Base-by-base conservation (phyloP, 805 yeast genomes). In the Millerago galiae region DNA sequence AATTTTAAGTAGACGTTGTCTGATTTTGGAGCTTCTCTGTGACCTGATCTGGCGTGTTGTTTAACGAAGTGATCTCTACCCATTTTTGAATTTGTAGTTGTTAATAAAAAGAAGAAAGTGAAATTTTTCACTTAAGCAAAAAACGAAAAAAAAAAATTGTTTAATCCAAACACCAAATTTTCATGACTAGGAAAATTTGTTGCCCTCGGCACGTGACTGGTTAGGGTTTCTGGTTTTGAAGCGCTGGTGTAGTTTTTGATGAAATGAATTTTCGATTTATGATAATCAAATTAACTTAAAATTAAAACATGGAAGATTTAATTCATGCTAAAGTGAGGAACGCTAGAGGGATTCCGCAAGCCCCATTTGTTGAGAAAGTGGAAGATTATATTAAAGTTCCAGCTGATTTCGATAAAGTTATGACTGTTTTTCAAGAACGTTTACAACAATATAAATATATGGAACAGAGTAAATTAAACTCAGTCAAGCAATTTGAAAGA, bases 11-110 rank as follows among this genome's bases (percentile, higher is more conserved):
- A 93, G 77, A 90, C 96, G 72, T 93, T 93, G 78, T 93, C 96
- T 60, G 98, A 91, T 81, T 88, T 88, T 78, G 99, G 99, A 75
- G 97, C 97, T 70, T 83, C 76, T 79, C 99, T 89, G 88, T 88
- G 95, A 75, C 95, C 83, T 61, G 83, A 75, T 77, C 89, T 87
- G 69, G 78, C 80, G 83, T 93, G 99, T 77, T 88, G 97, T 76
- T 91, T 93, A 71, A 81, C 71, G 75, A 83, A 79, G 79, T 87
- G 95, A 79, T 93, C 98, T 77, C 83, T 87, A 83, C 96, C 98
- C 98, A 90, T 90, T 66, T 33, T 63, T 73, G 40, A 46, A 16
- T 17, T 40, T 45, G 43, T 27, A 27, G 12, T 16, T 34, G 24
- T 11, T 13, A 14, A 8, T 15, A 8, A 21, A 14, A 31, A 24